Conservation (phyloP, 2,329 filamentous ascomycete species). For the Pezizomycotina sp. region DNA sequence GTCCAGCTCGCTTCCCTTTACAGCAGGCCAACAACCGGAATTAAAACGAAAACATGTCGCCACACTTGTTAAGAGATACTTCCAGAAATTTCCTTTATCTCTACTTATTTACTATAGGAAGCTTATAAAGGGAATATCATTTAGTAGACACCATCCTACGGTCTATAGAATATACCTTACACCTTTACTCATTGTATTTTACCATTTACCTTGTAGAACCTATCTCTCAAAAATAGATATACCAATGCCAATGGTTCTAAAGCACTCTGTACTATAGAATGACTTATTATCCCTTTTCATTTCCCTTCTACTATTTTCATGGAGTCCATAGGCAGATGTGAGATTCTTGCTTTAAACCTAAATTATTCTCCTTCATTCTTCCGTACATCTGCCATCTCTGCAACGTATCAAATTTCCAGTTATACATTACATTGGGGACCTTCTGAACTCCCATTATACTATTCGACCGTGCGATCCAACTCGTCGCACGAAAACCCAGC, state of each 20-base stretch:
- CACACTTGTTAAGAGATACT: not conserved
- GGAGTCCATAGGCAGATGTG: no score
- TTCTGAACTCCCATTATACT: no score
- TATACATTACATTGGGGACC: no score
- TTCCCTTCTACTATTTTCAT: no score
- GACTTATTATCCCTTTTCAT: no score
- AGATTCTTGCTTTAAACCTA: no score
- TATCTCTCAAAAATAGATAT: slow-evolving; percentile 1
- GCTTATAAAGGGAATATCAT: not conserved
- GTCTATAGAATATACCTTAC: not conserved
- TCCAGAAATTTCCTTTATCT: not conserved
- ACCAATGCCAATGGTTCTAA: slow-evolving; percentile 3
- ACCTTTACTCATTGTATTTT: slow-evolving; percentile 4
- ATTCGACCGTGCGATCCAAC: no score
- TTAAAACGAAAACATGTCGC: not conserved
- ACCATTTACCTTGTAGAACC: slow-evolving; percentile 6
- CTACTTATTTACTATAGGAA: not conserved
- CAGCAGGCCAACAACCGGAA: not conserved
- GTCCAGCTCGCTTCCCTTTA: not conserved
- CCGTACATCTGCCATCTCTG: no score
- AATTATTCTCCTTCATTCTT: slow-evolving; percentile 5
- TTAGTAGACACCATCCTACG: not conserved
- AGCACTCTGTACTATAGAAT: no score
- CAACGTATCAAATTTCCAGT: no score
- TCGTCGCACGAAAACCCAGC: no score